phyloP scores from a whole-genome alignment of 805 yeast genomes.

The Lipomyces chichibuensis region DNA sequence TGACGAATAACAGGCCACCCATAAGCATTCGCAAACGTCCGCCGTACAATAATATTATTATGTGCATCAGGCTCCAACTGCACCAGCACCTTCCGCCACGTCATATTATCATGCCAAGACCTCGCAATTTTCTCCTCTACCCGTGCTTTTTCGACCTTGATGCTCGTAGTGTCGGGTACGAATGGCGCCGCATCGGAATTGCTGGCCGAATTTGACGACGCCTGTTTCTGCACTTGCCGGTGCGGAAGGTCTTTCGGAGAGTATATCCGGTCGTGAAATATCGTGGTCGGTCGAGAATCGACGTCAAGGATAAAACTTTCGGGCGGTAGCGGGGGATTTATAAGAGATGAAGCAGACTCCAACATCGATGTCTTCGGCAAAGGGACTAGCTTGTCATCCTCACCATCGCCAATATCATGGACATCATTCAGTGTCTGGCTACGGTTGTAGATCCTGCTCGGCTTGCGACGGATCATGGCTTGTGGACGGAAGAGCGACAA shows the following conservation, averaged over 20 bases:
- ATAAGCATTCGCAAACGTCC: conserved; percentile 87
- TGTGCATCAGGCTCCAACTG: conserved; percentile 91
- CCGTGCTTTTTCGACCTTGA: conserved; percentile 44
- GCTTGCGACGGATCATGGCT: conserved; percentile 35
- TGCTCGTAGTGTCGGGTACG: neutral
- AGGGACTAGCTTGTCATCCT: conserved; percentile 34
- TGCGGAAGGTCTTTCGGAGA: conserved; percentile 64
- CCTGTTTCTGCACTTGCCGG: neutral
- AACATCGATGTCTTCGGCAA: conserved; percentile 74
- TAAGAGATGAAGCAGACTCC: conserved; percentile 73
- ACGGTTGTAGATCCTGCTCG: conserved; percentile 39
- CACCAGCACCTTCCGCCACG: conserved; percentile 91
- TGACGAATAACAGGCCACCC: conserved; percentile 96
- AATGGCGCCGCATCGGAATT: neutral
- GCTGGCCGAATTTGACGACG: conserved; percentile 1
- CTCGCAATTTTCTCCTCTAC: conserved; percentile 83
- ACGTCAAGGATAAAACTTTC: conserved; percentile 71
- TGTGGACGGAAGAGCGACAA: conserved; percentile 43
- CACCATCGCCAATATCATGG: conserved; percentile 21
- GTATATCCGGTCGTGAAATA: conserved; percentile 83
- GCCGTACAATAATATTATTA: conserved; percentile 84
- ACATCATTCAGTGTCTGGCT: conserved; percentile 37
- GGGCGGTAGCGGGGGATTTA: conserved; percentile 81
- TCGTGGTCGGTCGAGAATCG: conserved; percentile 59
- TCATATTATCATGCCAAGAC: conserved; percentile 78